Evolutionary conservation across 148 eudicot genomes (phyloP), one percentile per base, ranked within the genome.

Genomic region (Euryodendron excelsum): DNA sequence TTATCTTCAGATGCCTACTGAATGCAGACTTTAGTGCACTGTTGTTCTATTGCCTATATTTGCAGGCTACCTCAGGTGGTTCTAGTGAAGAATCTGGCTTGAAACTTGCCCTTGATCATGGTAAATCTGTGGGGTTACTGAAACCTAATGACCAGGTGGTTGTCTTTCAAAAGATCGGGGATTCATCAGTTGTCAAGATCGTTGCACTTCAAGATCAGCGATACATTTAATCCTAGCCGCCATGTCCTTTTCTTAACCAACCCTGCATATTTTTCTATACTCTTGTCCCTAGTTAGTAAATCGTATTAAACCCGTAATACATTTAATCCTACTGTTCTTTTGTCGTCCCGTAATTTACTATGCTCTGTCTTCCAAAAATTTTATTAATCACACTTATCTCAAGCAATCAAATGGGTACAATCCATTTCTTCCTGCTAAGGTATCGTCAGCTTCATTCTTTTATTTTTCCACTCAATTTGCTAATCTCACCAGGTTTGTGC

Each of bases 121-220:
- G 92, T 5, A 84, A 86, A 78, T 66, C 65, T 20, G 59, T 80
- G 78, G 92, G 92, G 74, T 56, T 89, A 81, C 84, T 89, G 28
- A 86, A 67, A 82, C 80, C 80, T 20, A 65, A 81, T 69, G 92
- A 89, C 75, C 87, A 84, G 81, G 85, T 89, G 45, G 90, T 89
- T 23, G 90, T 89, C 73, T 89, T 87, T 53, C 90, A 87, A 74
- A 89, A 87, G 84, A 82, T 87, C 6, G 86, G 85, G 25, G 90
- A 87, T 73, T 87, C 90, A 8, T 80, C 86, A 5, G 86, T 89
- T n/a, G 82, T 83, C 62, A 86, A 83, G 76, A 87, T 88, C 36
- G 80, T 88, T 41, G 79, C 78, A 59, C 78, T 85, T 74, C 83
- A 79, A 11, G 86, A 81, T 39, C 79, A 82, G 73, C 69, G 55